A percentile compares a stretch with the other conserved stretches of the same genome.
Evolutionary conservation across 2,329 filamentous ascomycete genomes (phyloP).

Genomic region (Colletotrichum graminicola): DNA sequence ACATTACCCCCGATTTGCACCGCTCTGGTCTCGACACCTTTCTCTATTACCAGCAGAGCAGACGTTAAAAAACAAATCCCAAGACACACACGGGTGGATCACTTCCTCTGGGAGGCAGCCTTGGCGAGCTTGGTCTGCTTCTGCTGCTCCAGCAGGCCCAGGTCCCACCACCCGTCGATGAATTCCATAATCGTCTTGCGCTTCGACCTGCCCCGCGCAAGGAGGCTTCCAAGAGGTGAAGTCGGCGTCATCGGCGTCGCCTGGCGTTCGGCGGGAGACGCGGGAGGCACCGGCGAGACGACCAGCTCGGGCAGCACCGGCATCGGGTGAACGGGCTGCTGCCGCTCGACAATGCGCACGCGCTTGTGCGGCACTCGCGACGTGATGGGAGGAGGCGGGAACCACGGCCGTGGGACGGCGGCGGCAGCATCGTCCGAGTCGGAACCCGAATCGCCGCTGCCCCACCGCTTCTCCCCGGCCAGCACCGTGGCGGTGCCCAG

Average conservation of each 20-base stretch:
- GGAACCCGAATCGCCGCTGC: constrained; percentile 51
- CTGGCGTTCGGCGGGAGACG: neutral
- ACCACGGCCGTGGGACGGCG: constrained; percentile 46
- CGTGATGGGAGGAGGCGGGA: constrained; percentile 55
- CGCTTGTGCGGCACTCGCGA: constrained; percentile 42
- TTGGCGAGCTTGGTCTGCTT: constrained; percentile 52
- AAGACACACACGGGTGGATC: neutral
- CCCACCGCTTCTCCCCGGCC: constrained; percentile 49
- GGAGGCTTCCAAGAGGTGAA: constrained; percentile 15
- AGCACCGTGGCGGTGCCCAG: constrained; percentile 54
- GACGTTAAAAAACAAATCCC: neutral
- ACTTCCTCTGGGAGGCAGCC: constrained; percentile 21
- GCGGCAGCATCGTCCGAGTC: constrained; percentile 47
- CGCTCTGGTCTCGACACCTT: constrained; percentile 3
- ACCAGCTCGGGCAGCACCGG: constrained; percentile 32
- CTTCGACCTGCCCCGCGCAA: constrained; percentile 49
- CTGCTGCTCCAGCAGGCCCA: constrained; percentile 62
- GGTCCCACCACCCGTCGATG: constrained; percentile 68
- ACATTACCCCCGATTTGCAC: constrained; percentile 27
- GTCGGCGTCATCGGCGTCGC: constrained; percentile 45
- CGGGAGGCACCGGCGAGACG: constrained; percentile 40
- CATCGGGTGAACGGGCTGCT: constrained; percentile 42
- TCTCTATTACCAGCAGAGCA: constrained; percentile 30
- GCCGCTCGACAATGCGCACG: constrained; percentile 28
- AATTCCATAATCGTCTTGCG: constrained; percentile 62